phyloP scores from a whole-genome alignment of 495 filamentous ascomycete genomes.

The Penicillium paxilli region DNA sequence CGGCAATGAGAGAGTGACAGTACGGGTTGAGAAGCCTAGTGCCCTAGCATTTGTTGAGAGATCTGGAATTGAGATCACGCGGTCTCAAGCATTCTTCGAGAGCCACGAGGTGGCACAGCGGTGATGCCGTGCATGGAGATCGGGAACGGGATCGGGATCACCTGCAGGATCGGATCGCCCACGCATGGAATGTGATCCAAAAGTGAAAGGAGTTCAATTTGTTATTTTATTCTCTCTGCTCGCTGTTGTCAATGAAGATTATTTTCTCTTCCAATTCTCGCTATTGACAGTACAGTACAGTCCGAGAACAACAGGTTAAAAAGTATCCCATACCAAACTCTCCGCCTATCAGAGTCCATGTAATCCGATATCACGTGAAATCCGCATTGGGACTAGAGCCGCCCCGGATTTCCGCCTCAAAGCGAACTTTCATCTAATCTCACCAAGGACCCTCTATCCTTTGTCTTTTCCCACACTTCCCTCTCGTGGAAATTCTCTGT shows the following conservation, averaged over 20 bases:
- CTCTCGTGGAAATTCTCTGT: slow-evolving; percentile 9
- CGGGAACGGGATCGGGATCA: neutral
- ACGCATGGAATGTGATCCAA: neutral
- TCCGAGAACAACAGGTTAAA: too few species aligned
- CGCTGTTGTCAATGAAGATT: neutral
- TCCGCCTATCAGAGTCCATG: slow-evolving; percentile 6
- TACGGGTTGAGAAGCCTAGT: slow-evolving; percentile 57
- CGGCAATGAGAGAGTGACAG: slow-evolving; percentile 52
- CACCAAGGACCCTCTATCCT: neutral
- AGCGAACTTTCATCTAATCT: slow-evolving; percentile 16
- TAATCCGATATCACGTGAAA: slow-evolving; percentile 24
- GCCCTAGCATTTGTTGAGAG: slow-evolving; percentile 56
- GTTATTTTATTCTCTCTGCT: neutral
- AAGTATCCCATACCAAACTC: neutral
- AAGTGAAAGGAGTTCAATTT: neutral
- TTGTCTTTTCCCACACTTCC: slow-evolving; percentile 10
- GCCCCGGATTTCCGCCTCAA: slow-evolving; percentile 31
- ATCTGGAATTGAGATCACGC: slow-evolving; percentile 58
- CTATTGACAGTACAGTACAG: too few species aligned
- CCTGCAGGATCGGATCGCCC: neutral
- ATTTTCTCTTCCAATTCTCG: neutral
- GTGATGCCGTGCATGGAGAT: neutral
- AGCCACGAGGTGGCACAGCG: slow-evolving; percentile 19
- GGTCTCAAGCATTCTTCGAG: slow-evolving; percentile 48
- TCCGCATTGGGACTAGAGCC: slow-evolving; percentile 20